Evolutionary conservation across 1,284 basidiomycete species (phyloP).

Genomic region (Marasmius oreades): DNA sequence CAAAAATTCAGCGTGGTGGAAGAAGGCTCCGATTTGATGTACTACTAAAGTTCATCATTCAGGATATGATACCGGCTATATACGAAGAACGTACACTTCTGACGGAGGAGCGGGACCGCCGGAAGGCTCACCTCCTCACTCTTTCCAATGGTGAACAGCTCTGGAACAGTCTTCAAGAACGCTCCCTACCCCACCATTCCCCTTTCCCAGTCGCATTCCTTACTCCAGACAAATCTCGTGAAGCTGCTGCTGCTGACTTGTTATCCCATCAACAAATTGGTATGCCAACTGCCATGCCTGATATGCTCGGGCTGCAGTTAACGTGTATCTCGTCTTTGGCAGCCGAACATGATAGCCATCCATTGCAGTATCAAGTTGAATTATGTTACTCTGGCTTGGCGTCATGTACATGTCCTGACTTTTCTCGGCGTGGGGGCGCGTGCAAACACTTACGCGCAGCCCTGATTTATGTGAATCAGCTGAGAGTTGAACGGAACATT

Average conservation of each 20-base stretch:
- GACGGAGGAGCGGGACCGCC: background rate
- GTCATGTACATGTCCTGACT: conserved; percentile 25
- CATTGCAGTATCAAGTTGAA: background rate
- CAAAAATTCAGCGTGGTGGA: conserved; percentile 23
- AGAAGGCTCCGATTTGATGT: conserved; percentile 27
- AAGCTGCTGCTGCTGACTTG: background rate
- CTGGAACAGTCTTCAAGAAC: background rate
- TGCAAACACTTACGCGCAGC: conserved; percentile 29
- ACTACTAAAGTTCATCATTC: conserved; percentile 23
- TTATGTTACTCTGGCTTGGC: background rate
- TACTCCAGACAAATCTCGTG: background rate
- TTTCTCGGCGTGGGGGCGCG: conserved; percentile 21
- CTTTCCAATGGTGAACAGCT: conserved; percentile 19
- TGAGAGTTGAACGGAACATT: background rate
- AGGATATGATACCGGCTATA: conserved; percentile 23
- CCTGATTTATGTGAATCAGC: conserved; percentile 15
- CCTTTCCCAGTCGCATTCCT: conserved; percentile 2
- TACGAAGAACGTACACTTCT: conserved; percentile 14
- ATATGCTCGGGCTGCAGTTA: background rate
- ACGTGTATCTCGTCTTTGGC: background rate
- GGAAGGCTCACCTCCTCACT: conserved; percentile 20
- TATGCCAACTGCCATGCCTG: background rate
- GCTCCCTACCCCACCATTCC: no score
- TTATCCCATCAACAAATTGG: background rate
- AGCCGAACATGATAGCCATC: background rate